Percentiles rank a stretch among this genome's conserved stretches.
Evolutionary conservation across 1,284 basidiomycete species (phyloP).

Genomic region (Hemileia vastatrix): DNA sequence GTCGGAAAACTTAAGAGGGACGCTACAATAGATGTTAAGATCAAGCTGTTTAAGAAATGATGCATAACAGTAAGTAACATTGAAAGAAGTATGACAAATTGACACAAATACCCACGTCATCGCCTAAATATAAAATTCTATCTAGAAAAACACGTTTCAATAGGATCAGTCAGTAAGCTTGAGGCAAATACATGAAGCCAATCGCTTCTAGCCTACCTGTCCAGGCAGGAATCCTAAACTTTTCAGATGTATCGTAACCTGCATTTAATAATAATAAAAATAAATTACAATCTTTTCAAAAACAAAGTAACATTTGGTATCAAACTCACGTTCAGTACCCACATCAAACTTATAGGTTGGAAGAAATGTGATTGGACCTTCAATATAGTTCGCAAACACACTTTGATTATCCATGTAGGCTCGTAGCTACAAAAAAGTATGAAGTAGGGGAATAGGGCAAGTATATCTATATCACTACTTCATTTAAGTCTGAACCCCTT

Average conservation of each 20-base stretch:
- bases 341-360: slow-evolving; percentile 83
- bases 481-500: slow-evolving; percentile 3
- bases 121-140: slow-evolving; percentile 76
- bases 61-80: no score
- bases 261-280: background rate
- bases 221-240: slow-evolving; percentile 93
- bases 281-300: no score
- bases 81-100: slow-evolving; percentile 30
- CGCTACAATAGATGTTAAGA: slow-evolving; percentile 50
- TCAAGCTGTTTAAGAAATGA: slow-evolving; percentile 33
- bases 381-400: slow-evolving; percentile 74
- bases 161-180: background rate
- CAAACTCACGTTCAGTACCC: slow-evolving; percentile 3
- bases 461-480: slow-evolving; percentile 11
- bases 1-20: slow-evolving; percentile 78
- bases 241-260: slow-evolving; percentile 86
- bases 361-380: slow-evolving; percentile 75
- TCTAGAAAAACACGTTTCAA: slow-evolving; percentile 50
- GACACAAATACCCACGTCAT: slow-evolving; percentile 52
- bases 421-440: slow-evolving; percentile 52
- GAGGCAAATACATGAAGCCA: background rate
- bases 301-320: background rate
- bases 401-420: slow-evolving; percentile 59
- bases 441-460: slow-evolving; percentile 12
- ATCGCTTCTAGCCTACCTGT: slow-evolving; percentile 55